Evolutionary conservation across 768 basidiomycete genomes (phyloP).

Genomic region (Kwoniella mangroviensis): DNA sequence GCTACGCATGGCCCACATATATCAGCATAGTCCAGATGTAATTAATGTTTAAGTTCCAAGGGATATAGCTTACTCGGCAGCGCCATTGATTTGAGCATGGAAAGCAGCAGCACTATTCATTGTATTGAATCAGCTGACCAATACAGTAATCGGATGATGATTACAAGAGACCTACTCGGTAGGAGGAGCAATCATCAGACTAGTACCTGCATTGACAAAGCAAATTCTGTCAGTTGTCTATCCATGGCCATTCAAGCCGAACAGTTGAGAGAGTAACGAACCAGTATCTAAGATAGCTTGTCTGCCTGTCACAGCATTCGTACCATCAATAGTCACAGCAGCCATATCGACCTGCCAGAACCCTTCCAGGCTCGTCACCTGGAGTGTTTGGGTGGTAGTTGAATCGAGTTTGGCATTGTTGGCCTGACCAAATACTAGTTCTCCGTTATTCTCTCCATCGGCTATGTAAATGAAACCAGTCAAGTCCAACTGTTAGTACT

Average conservation of each 20-base stretch:
- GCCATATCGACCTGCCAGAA: slow-evolving; percentile 81
- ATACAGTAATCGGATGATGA: not conserved
- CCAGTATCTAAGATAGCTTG: slow-evolving; percentile 76
- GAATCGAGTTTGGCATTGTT: slow-evolving; percentile 72
- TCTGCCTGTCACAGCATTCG: slow-evolving; percentile 60
- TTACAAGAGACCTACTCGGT: slow-evolving; percentile 22
- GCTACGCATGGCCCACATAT: not conserved
- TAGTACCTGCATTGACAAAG: slow-evolving; percentile 36
- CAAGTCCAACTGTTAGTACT: not conserved
- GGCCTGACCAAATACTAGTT: slow-evolving; percentile 80
- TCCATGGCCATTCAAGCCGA: not conserved
- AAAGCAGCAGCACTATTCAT: slow-evolving; percentile 59
- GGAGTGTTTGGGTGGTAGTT: slow-evolving; percentile 58
- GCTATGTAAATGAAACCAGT: slow-evolving; percentile 7
- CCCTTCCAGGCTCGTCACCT: slow-evolving; percentile 21
- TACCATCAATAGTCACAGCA: slow-evolving; percentile 66
- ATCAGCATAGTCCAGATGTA: too few species aligned
- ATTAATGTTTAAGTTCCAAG: not conserved
- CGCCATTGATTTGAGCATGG: slow-evolving; percentile 66
- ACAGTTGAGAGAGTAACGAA: slow-evolving; percentile 58
- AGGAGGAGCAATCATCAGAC: slow-evolving; percentile 51
- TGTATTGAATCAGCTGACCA: not conserved
- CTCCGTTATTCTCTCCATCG: slow-evolving; percentile 60
- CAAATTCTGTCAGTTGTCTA: not conserved
- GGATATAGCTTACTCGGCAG: slow-evolving; percentile 54